Evolutionary conservation across 164 flowering plant species (phyloP).

Genomic region (Annona cherimola): DNA sequence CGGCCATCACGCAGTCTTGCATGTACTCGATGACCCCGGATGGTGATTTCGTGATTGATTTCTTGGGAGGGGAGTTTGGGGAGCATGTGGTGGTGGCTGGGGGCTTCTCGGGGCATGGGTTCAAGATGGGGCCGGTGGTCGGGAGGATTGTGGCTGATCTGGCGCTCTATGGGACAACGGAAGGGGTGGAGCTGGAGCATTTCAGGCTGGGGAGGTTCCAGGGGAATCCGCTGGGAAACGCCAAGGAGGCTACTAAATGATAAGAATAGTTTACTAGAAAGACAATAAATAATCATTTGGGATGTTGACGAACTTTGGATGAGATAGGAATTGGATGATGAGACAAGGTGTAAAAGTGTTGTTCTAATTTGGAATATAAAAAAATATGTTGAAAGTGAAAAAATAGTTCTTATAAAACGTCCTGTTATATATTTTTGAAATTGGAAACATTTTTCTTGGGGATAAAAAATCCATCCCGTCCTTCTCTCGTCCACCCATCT

Average conservation of each 20-base stretch:
- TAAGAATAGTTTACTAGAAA: too few relatives aligned
- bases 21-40: slow-evolving; percentile 95
- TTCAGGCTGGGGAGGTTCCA: slow-evolving; percentile 65
- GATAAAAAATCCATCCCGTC: too few relatives aligned
- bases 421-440: too few relatives aligned
- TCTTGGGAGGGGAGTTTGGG: slow-evolving; percentile 75
- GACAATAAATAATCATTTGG: too few relatives aligned
- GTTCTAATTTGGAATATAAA: too few relatives aligned
- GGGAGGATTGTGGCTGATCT: slow-evolving; percentile 73
- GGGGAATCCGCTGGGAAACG: slow-evolving; percentile 55
- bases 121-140: slow-evolving; percentile 86
- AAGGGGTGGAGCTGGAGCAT: slow-evolving; percentile 53
- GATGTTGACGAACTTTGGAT: too few relatives aligned
- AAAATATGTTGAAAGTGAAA: too few relatives aligned
- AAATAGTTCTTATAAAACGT: too few relatives aligned
- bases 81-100: slow-evolving; percentile 77
- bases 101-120: slow-evolving; percentile 98
- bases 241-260: slow-evolving; percentile 28
- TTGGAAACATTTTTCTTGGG: too few relatives aligned
- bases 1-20: slow-evolving; percentile 56
- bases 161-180: slow-evolving; percentile 41
- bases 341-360: too few relatives aligned
- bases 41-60: slow-evolving; percentile 84
- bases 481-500: too few relatives aligned
- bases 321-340: too few relatives aligned